These are phyloP conservation scores for Magnaporthiopsis rhizophila DNA, from an alignment of 2,329 filamentous ascomycete genomes.

Conservation along the genomic window DNA sequence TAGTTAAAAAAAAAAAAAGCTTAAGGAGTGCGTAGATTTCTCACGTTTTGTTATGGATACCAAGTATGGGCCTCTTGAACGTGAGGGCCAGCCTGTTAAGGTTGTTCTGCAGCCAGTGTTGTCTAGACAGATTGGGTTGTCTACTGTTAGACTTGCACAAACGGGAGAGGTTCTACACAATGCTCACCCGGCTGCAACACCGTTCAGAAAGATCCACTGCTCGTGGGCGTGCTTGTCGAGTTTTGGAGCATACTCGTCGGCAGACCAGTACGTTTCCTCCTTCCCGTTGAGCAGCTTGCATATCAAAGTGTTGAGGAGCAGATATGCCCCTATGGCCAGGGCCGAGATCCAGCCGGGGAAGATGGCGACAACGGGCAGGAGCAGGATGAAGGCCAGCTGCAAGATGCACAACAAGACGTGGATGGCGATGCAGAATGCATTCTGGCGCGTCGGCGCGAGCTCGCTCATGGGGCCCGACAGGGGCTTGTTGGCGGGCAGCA, in stretches of 20 bases:
- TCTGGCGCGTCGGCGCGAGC: slow-evolving; percentile 48
- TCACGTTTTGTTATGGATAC: slow-evolving; percentile 67
- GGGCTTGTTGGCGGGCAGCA: slow-evolving; percentile 46
- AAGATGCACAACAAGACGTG: slow-evolving; percentile 51
- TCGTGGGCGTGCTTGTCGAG: slow-evolving; percentile 49
- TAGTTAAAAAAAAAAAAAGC: neutral
- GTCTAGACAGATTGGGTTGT: slow-evolving; percentile 23
- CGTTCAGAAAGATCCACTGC: slow-evolving; percentile 76
- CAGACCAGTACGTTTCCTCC: slow-evolving; percentile 40
- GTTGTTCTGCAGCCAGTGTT: slow-evolving; percentile 63
- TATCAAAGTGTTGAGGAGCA: slow-evolving; percentile 41
- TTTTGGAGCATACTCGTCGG: slow-evolving; percentile 41
- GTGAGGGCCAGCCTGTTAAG: slow-evolving; percentile 63
- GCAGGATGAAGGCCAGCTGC: slow-evolving; percentile 45
- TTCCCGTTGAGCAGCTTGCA: slow-evolving; percentile 47
- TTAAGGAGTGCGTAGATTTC: slow-evolving; percentile 5
- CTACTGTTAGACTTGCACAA: slow-evolving; percentile 7
- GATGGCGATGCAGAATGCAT: slow-evolving; percentile 47
- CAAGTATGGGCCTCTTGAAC: slow-evolving; percentile 62
- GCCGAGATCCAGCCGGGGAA: slow-evolving; percentile 41
- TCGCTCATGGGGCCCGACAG: slow-evolving; percentile 53
- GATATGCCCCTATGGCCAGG: slow-evolving; percentile 32
- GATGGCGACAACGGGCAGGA: slow-evolving; percentile 40
- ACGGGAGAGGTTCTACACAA: neutral
- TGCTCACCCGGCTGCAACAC: slow-evolving; percentile 54